Percentiles rank a stretch among this genome's conserved stretches.
Conservation (phyloP, 192 early-diverging fungal genomes). For the Linderina pennispora region DNA sequence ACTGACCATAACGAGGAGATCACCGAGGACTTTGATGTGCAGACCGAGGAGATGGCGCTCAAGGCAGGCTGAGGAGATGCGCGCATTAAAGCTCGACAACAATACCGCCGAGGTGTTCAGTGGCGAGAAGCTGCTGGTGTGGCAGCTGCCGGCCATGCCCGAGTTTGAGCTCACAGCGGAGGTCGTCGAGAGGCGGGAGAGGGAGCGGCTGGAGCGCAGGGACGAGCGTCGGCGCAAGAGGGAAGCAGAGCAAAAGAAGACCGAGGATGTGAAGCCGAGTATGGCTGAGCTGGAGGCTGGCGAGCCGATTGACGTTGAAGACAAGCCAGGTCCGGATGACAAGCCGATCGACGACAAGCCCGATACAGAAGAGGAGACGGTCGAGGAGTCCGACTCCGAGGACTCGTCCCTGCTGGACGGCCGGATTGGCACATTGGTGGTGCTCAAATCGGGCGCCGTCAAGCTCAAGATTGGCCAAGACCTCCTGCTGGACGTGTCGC, state of each 20-base stretch:
- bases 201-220: background rate
- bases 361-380: background rate
- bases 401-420: slow-evolving; percentile 32
- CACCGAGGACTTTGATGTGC: slow-evolving; percentile 20
- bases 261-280: background rate
- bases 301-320: no score
- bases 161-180: slow-evolving; percentile 34
- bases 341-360: slow-evolving; percentile 6
- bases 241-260: slow-evolving; percentile 19
- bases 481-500: slow-evolving; percentile 34
- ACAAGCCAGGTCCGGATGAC: no score
- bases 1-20: slow-evolving; percentile 19
- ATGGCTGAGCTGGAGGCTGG: no score
- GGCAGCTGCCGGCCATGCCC: slow-evolving; percentile 22
- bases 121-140: slow-evolving; percentile 18
- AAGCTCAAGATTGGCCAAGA: slow-evolving; percentile 31
- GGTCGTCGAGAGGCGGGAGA: slow-evolving; percentile 6
- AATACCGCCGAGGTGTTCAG: background rate
- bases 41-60: slow-evolving; percentile 41
- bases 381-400: no score
- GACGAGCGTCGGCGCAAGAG: no score
- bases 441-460: slow-evolving; percentile 32
- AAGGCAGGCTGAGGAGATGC: slow-evolving; percentile 15
- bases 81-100: slow-evolving; percentile 11
- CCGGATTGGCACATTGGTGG: slow-evolving; percentile 33